Evolutionary conservation across 1,139 yeast genomes (phyloP).

Genomic region (Protomyces arabidopsidicola): DNA sequence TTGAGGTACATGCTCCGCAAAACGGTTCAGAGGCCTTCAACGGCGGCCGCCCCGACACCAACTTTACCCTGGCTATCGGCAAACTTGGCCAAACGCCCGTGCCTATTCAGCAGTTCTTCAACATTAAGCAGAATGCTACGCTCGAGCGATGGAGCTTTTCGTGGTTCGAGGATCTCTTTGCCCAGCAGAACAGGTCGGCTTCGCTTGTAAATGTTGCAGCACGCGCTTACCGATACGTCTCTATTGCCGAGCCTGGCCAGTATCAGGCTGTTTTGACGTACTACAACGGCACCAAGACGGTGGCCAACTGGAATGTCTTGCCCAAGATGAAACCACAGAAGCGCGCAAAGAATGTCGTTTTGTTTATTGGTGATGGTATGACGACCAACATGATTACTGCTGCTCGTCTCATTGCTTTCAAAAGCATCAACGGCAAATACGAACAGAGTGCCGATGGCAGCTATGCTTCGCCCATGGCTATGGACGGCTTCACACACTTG

Average conservation of each 20-base stretch:
- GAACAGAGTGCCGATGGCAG: not conserved
- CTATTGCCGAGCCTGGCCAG: slow-evolving; percentile 7
- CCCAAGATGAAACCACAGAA: not conserved
- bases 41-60: slow-evolving; percentile 1
- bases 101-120: slow-evolving; percentile 6
- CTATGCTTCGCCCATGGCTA: slow-evolving; percentile 4
- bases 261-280: not conserved
- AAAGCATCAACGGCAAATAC: slow-evolving; percentile 3
- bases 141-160: slow-evolving; percentile 12
- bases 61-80: slow-evolving; percentile 5
- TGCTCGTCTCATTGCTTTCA: slow-evolving; percentile 7
- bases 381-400: slow-evolving; percentile 17
- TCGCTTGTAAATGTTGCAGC: slow-evolving; percentile 15
- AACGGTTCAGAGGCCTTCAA: slow-evolving; percentile 14
- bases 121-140: not conserved
- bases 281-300: slow-evolving; percentile 16
- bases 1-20: slow-evolving; percentile 12
- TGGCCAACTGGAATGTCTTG: slow-evolving; percentile 4
- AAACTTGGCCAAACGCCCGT: slow-evolving; percentile 1
- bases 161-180: slow-evolving; percentile 13
- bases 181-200: not conserved
- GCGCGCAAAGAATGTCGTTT: slow-evolving; percentile 10
- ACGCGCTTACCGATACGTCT: slow-evolving; percentile 8
- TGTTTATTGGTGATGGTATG: slow-evolving; percentile 18
- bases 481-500: slow-evolving; percentile 1